Base-by-base conservation (phyloP, 257 asterid genomes). In the Cynanchum wilfordii region DNA sequence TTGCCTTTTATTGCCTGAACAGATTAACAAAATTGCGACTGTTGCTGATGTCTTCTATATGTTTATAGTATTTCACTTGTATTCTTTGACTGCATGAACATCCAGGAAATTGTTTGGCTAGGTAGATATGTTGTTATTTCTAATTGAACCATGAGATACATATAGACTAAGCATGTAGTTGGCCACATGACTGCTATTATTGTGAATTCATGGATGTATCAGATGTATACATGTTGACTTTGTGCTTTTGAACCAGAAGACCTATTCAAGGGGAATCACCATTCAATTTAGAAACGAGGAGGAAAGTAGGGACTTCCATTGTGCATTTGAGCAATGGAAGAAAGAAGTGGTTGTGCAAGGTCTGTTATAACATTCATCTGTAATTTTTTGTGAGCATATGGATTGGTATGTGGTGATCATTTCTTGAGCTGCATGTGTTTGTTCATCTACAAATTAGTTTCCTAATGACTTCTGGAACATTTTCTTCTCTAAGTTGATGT, bases 291-390 rank as follows among this genome's bases (percentile, higher is more conserved):
- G 86, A 81, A 84, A 85, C 75, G 96, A 95, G 84, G 96, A 90
- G 81, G 98, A 95, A 83, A 86, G 96, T 86, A 82, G 86, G 82
- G 90, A 90, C 85, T 92, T 95, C 86, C 96, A 92, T 81, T 76
- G 84, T 86, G 96, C 99, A 75, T 95, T 89, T 88, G 98, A 92
- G 83, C 93, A 90, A 79, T 89, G 98, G 97, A 92, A 87, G 87
- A 88, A 87, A 81, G 89, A 86, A 83, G 83, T 78, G 83, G 84
- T 63, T 82, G 84, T 76, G 80, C 86, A 90, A 92, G 99, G 99
- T 95, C 88, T 80, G 90, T 81, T 75, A 73, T 80, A 67, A 54
- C 69, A 66, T 73, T 69, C 60, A 30, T 79, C 65, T 47, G 20
- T 58, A 68, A 56, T 29, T 68, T 22, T 50, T n/a, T 69, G 73